phyloP scores from a whole-genome alignment of 2,329 filamentous ascomycete genomes.

The Colletotrichum truncatum region DNA sequence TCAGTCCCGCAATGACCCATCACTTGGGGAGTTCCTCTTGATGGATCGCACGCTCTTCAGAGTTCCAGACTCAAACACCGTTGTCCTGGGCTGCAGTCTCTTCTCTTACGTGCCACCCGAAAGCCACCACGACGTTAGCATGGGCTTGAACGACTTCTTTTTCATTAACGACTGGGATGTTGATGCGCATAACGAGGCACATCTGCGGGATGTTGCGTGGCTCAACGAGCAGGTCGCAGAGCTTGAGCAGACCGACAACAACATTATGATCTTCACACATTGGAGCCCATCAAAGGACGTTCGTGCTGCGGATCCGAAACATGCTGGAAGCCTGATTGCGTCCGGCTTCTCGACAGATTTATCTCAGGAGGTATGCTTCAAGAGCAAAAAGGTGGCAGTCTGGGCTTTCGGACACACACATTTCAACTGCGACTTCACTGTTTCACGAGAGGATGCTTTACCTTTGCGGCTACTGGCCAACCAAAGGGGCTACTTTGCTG shows the following conservation, averaged over 20 bases:
- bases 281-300: conserved; percentile 48
- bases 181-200: conserved; percentile 45
- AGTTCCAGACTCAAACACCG: conserved; percentile 35
- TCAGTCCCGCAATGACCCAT: conserved; percentile 32
- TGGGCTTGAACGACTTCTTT: conserved; percentile 62
- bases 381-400: conserved; percentile 43
- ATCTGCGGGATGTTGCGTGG: conserved; percentile 51
- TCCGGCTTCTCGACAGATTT: conserved; percentile 53
- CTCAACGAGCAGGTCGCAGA: conserved; percentile 46
- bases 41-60: conserved; percentile 43
- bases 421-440: conserved; percentile 50
- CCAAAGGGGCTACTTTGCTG: conserved; percentile 49
- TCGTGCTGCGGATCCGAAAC: conserved; percentile 43
- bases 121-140: conserved; percentile 47
- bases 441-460: conserved; percentile 30
- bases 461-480: conserved; percentile 47
- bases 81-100: conserved; percentile 50
- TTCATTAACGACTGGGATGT: conserved; percentile 51
- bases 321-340: conserved; percentile 38
- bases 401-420: conserved; percentile 62
- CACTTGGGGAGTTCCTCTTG: conserved; percentile 49
- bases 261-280: conserved; percentile 52
- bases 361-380: conserved; percentile 47
- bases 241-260: conserved; percentile 34
- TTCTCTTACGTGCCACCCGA: conserved; percentile 55